phyloP scores from a whole-genome alignment of 2,329 filamentous ascomycete genomes.

The Venturia asperata region DNA sequence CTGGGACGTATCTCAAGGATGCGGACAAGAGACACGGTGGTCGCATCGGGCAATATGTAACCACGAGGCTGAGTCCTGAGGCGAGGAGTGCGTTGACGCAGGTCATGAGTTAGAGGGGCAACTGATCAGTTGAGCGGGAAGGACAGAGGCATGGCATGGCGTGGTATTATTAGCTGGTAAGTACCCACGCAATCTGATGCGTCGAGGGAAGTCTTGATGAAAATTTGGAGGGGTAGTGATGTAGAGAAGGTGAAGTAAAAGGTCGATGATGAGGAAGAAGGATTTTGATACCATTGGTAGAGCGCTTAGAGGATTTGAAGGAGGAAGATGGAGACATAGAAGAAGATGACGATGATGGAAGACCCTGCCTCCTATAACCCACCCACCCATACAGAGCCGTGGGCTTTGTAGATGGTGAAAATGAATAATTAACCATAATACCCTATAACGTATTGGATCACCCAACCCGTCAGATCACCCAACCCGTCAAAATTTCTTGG shows the following conservation, averaged over 20 bases:
- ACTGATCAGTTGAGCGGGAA: not conserved
- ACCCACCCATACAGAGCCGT: too few species aligned
- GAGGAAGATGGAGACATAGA: not conserved
- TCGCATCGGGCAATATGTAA: conserved; percentile 62
- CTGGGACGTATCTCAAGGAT: conserved; percentile 68
- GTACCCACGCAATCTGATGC: not conserved
- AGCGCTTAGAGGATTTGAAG: not conserved
- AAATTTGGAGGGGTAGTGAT: not conserved
- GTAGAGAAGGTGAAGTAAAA: not conserved
- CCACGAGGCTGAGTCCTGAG: conserved; percentile 54
- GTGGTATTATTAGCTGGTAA: not conserved
- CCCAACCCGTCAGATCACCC: too few species aligned
- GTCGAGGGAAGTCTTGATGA: not conserved
- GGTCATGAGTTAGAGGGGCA: conserved; percentile 7
- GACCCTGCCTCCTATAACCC: too few species aligned
- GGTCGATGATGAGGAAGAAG: not conserved
- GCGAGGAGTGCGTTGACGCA: conserved; percentile 34
- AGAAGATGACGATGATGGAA: not conserved
- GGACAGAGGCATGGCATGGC: not conserved
- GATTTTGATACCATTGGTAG: conserved; percentile 9
- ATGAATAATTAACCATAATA: too few species aligned
- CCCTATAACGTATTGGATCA: too few species aligned
- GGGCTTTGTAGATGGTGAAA: too few species aligned
- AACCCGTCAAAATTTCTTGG: too few species aligned
- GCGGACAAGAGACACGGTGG: conserved; percentile 69